Evolutionary conservation across 169 alveolate species (phyloP).

Genomic region (Miamiensis avidus): DNA sequence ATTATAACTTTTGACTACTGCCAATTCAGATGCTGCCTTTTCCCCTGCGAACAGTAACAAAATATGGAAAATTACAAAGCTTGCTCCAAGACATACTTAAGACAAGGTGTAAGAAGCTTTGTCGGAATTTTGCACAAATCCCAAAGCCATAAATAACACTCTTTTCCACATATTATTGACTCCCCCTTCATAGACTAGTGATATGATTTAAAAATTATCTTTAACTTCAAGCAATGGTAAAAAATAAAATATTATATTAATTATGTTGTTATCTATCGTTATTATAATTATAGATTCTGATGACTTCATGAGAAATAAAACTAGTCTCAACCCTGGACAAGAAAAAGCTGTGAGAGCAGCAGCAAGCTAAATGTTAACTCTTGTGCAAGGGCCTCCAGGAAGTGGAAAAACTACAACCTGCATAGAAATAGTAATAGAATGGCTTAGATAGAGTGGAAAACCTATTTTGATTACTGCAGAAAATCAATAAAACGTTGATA

Average conservation of each 20-base stretch:
- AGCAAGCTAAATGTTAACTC: not conserved
- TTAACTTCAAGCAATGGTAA: not conserved
- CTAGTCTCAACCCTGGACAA: not conserved
- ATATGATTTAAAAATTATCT: constrained; percentile 3
- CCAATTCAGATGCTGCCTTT: too few species aligned
- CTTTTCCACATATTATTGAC: constrained; percentile 7
- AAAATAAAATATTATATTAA: too few species aligned
- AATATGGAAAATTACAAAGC: constrained; percentile 10
- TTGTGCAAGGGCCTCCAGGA: constrained; percentile 20
- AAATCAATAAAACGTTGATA: not conserved
- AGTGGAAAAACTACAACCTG: constrained; percentile 19
- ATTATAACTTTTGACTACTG: not conserved
- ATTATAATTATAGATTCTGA: not conserved
- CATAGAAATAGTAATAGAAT: constrained; percentile 14
- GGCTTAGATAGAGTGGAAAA: constrained; percentile 6
- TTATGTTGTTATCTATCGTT: not conserved
- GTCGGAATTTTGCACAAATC: not conserved
- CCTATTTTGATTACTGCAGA: constrained; percentile 18
- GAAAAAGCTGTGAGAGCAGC: constrained; percentile 5
- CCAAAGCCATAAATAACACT: constrained; percentile 3
- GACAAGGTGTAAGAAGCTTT: constrained; percentile 4
- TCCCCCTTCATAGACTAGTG: constrained; percentile 5
- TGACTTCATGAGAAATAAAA: not conserved
- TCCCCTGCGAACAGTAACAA: too few species aligned
- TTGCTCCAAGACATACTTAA: not conserved